These are phyloP conservation scores for Chrysophaeum taylorii DNA, from an alignment of 352 stramenopile genomes.

Conservation along the genomic window DNA sequence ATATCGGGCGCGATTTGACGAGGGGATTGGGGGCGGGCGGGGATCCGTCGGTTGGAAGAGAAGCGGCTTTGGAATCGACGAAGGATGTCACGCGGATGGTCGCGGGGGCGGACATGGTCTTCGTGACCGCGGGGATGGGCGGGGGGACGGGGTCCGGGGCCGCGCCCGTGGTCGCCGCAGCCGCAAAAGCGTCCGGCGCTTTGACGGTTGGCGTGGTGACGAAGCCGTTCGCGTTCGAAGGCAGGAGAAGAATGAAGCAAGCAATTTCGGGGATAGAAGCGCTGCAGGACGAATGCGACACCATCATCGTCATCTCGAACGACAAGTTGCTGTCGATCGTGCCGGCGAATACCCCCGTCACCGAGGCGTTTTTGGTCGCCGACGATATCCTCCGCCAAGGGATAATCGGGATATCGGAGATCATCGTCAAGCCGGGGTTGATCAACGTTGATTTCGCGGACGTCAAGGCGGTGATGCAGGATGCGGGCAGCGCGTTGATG, in stretches of 20 bases:
- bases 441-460: slow-evolving; percentile 96
- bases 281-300: slow-evolving; percentile 79
- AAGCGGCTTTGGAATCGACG: slow-evolving; percentile 67
- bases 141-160: slow-evolving; percentile 76
- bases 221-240: slow-evolving; percentile 89
- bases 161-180: slow-evolving; percentile 78
- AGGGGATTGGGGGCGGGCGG: slow-evolving; percentile 45
- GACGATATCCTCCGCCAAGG: slow-evolving; percentile 88
- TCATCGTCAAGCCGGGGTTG: slow-evolving; percentile 87
- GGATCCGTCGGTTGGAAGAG: slow-evolving; percentile 46
- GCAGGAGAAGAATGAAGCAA: slow-evolving; percentile 78
- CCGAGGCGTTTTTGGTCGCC: slow-evolving; percentile 78
- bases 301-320: slow-evolving; percentile 89
- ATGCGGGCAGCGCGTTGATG: slow-evolving; percentile 86
- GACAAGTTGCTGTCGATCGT: slow-evolving; percentile 84
- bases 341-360: slow-evolving; percentile 77
- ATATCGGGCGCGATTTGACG: slow-evolving; percentile 42
- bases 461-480: slow-evolving; percentile 84
- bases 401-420: slow-evolving; percentile 85
- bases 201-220: slow-evolving; percentile 89
- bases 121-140: slow-evolving; percentile 87
- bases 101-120: slow-evolving; percentile 83
- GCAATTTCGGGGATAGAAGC: slow-evolving; percentile 77
- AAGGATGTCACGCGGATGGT: slow-evolving; percentile 75
- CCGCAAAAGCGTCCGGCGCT: slow-evolving; percentile 77